Conservation (phyloP, 2,329 filamentous ascomycete genomes). For the Neonectria neomacrospora region DNA sequence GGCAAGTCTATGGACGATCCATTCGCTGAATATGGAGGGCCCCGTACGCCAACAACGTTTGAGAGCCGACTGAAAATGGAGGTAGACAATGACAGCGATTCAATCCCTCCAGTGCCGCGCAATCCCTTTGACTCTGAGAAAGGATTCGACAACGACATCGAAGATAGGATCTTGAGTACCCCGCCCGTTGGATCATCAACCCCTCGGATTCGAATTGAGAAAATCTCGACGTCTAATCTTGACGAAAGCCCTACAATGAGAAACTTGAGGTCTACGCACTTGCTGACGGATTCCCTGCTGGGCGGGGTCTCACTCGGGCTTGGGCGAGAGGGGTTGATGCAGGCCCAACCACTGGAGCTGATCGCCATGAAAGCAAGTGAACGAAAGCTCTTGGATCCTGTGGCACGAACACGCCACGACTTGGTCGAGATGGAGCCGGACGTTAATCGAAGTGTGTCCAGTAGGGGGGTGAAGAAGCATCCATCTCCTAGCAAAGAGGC, state of each 20-base stretch:
- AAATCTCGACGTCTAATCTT: conserved; percentile 30
- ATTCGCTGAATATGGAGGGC: conserved; percentile 39
- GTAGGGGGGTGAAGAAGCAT: conserved; percentile 54
- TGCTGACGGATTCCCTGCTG: conserved; percentile 9
- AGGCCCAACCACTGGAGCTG: conserved; percentile 4
- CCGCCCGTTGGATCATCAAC: conserved; percentile 53
- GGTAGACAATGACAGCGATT: conserved; percentile 9
- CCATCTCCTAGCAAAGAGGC: conserved; percentile 57
- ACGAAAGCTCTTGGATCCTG: conserved; percentile 19
- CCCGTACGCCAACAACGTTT: conserved; percentile 40
- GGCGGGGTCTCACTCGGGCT: conserved; percentile 5
- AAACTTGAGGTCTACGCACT: conserved; percentile 11
- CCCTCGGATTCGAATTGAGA: conserved; percentile 45
- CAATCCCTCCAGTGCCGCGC: conserved; percentile 10
- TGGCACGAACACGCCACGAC: conserved; percentile 18
- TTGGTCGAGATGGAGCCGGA: conserved; percentile 10
- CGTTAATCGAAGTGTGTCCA: conserved; percentile 11
- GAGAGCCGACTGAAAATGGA: conserved; percentile 36
- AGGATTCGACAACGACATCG: conserved; percentile 52
- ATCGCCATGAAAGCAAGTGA: conserved; percentile 5
- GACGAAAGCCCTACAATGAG: conserved; percentile 28
- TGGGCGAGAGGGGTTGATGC: conserved; percentile 3
- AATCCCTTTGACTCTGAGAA: conserved; percentile 52
- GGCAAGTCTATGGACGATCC: conserved; percentile 46
- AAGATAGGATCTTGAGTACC: conserved; percentile 52